Conservation (phyloP, 2,329 filamentous ascomycete species). For the Arthroderma sp. region DNA sequence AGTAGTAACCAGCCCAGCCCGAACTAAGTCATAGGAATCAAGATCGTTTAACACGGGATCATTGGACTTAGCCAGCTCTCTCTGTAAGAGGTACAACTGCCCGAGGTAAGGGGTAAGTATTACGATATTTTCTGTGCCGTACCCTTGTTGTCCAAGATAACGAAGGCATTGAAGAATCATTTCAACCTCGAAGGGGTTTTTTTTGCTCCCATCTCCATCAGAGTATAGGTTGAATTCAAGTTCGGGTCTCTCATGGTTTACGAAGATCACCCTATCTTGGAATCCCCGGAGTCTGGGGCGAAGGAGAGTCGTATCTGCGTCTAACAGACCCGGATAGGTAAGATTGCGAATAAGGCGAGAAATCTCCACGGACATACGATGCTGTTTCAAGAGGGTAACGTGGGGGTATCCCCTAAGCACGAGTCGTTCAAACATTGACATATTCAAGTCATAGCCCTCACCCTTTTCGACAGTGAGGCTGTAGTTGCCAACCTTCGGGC, state of each 20-base stretch:
- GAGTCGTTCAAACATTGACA: conserved; percentile 57
- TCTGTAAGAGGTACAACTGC: conserved; percentile 40
- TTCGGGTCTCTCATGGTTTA: conserved; percentile 52
- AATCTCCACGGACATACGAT: conserved; percentile 58
- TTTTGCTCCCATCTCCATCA: conserved; percentile 45
- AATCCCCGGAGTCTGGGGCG: conserved; percentile 46
- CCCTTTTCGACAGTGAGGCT: conserved; percentile 51
- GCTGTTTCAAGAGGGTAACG: conserved; percentile 47
- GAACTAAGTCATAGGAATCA: conserved; percentile 51
- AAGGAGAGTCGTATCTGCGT: conserved; percentile 40
- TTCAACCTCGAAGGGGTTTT: conserved; percentile 52
- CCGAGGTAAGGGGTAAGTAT: conserved; percentile 52
- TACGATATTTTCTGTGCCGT: conserved; percentile 52
- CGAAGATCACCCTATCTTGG: conserved; percentile 49
- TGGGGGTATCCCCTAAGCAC: conserved; percentile 45
- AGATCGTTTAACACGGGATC: conserved; percentile 58
- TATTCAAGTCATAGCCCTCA: conserved; percentile 36
- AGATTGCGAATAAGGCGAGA: conserved; percentile 46
- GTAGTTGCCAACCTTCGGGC: conserved; percentile 56
- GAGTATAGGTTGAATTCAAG: conserved; percentile 27
- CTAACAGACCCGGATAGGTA: conserved; percentile 51
- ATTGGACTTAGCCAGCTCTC: conserved; percentile 44
- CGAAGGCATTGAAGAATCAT: conserved; percentile 55
- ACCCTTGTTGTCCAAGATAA: conserved; percentile 61
- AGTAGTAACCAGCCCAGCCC: conserved; percentile 48